A percentile compares a stretch with the other conserved stretches of the same genome.
These are phyloP conservation scores for Candida golubevii DNA, from an alignment of 805 yeast genomes.

Conservation along the genomic window DNA sequence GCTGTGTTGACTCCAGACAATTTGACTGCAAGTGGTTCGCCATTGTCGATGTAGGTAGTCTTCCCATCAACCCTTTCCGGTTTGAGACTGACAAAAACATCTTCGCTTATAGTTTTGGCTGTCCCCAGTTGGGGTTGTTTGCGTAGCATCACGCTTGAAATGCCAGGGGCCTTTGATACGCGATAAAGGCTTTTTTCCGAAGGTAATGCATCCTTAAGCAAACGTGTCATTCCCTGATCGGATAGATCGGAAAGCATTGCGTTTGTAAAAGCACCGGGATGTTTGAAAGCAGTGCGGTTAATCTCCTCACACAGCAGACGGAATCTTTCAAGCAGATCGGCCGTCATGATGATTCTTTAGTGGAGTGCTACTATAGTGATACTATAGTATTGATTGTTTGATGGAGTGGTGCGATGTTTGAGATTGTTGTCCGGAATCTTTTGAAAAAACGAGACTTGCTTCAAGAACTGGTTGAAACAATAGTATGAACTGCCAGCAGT, in stretches of 20 bases:
- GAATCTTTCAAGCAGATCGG: slow-evolving; percentile 10
- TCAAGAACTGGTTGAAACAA: too few relatives aligned
- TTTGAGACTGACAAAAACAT: slow-evolving; percentile 5
- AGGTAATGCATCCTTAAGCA: slow-evolving; percentile 56
- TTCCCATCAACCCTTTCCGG: slow-evolving; percentile 49
- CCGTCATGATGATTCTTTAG: not conserved
- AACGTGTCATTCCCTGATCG: slow-evolving; percentile 47
- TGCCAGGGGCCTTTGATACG: slow-evolving; percentile 34
- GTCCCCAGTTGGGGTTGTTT: not conserved
- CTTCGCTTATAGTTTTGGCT: not conserved
- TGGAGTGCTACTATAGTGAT: too few relatives aligned
- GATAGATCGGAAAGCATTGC: slow-evolving; percentile 49
- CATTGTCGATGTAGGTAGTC: slow-evolving; percentile 24
- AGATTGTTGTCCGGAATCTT: too few relatives aligned
- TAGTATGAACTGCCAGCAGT: too few relatives aligned
- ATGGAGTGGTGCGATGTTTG: too few relatives aligned
- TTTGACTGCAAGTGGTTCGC: slow-evolving; percentile 16
- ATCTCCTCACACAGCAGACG: slow-evolving; percentile 31
- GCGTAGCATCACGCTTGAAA: slow-evolving; percentile 3
- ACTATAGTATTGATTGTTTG: too few relatives aligned
- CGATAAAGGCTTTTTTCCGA: slow-evolving; percentile 50
- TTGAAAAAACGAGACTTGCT: too few relatives aligned
- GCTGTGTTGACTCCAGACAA: too few relatives aligned
- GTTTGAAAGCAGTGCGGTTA: slow-evolving; percentile 42
- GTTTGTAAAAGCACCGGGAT: slow-evolving; percentile 63